Percentiles rank a stretch among this genome's conserved stretches.
phyloP scores from a whole-genome alignment of 805 yeast species.

The Ogataea philodendri region DNA sequence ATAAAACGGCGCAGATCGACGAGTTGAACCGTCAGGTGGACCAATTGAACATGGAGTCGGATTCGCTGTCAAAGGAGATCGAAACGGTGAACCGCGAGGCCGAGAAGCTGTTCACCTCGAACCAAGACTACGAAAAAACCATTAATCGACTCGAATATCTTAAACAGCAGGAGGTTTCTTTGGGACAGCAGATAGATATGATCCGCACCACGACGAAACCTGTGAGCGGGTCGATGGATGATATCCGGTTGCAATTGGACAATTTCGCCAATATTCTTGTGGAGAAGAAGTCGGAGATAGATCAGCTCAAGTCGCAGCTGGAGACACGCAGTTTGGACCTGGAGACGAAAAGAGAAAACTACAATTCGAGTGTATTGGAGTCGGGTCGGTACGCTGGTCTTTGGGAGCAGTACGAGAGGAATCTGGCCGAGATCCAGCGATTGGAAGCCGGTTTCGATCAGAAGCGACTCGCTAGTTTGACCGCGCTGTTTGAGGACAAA shows the following conservation, averaged over 20 bases:
- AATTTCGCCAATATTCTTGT: constrained; percentile 39
- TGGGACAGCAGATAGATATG: constrained; percentile 51
- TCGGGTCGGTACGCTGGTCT: constrained; percentile 54
- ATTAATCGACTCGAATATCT: constrained; percentile 62
- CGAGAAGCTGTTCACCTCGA: constrained; percentile 63
- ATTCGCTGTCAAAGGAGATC: constrained; percentile 47
- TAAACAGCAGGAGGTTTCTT: constrained; percentile 43
- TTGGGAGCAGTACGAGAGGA: constrained; percentile 24
- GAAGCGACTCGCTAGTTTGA: constrained; percentile 5
- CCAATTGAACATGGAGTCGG: constrained; percentile 46
- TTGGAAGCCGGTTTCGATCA: constrained; percentile 16
- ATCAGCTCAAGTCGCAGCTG: constrained; percentile 19
- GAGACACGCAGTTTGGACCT: constrained; percentile 14
- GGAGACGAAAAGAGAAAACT: constrained; percentile 29
- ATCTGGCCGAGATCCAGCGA: constrained; percentile 16
- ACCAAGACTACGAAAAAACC: constrained; percentile 77
- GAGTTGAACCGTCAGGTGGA: constrained; percentile 45
- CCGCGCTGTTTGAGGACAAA: constrained; percentile 2
- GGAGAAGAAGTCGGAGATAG: constrained; percentile 26
- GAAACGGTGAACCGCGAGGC: constrained; percentile 54
- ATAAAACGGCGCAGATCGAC: constrained; percentile 47
- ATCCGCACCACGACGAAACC: constrained; percentile 46
- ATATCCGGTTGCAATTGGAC: constrained; percentile 38
- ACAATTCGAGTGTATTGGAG: constrained; percentile 40
- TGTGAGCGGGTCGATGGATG: constrained; percentile 43